Evolutionary conservation across 345 rosid genomes (phyloP).

Genomic region (Corymbia maculata): DNA sequence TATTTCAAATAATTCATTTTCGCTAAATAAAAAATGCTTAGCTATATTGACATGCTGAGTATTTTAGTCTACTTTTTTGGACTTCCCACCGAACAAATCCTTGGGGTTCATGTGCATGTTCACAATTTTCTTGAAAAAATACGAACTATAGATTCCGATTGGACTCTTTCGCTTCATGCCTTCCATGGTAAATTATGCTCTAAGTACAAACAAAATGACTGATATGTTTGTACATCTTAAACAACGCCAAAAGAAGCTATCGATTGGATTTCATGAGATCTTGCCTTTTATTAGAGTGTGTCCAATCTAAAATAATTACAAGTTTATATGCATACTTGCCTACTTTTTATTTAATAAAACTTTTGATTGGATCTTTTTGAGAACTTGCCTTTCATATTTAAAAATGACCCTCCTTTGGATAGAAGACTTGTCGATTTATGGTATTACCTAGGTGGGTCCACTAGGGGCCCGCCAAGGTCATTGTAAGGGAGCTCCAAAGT

Average conservation of each 20-base stretch:
- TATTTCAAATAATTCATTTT: too few relatives aligned
- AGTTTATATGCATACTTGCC: neutral
- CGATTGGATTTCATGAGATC: neutral
- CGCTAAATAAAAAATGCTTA: too few relatives aligned
- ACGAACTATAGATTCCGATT: neutral
- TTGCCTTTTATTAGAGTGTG: neutral
- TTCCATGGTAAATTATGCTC: neutral
- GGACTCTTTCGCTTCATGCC: neutral
- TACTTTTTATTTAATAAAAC: neutral
- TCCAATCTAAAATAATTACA: neutral
- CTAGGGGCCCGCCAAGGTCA: too few relatives aligned
- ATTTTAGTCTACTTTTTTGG: neutral
- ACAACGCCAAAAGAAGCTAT: neutral
- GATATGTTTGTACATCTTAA: neutral
- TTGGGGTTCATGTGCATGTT: neutral
- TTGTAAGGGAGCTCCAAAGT: too few relatives aligned
- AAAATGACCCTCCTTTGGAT: neutral
- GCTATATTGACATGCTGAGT: neutral
- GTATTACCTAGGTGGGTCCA: too few relatives aligned
- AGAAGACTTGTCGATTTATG: too few relatives aligned
- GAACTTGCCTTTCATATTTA: neutral
- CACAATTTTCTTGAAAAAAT: neutral
- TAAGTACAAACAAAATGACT: neutral
- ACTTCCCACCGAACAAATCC: neutral
- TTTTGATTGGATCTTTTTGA: neutral